phyloP scores from a whole-genome alignment of 148 eudicot species.

The Fagopyrum esculentum region DNA sequence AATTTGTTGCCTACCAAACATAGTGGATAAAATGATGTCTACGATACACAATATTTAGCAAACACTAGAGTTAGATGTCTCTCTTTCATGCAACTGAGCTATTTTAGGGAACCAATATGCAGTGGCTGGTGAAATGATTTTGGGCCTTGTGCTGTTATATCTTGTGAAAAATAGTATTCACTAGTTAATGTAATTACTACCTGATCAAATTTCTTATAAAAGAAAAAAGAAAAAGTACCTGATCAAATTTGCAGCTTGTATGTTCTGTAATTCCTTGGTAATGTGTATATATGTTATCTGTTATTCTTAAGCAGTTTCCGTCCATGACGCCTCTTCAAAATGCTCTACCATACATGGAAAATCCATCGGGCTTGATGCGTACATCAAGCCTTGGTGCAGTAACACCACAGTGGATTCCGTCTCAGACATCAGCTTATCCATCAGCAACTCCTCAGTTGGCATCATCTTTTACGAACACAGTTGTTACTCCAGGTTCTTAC shows the following conservation, averaged over 20 bases:
- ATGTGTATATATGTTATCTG: not conserved
- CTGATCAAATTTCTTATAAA: too few species aligned
- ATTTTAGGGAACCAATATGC: too few species aligned
- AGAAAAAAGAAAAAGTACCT: not conserved
- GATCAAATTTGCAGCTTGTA: not conserved
- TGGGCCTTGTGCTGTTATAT: not conserved
- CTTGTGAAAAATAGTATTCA: not conserved
- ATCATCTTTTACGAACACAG: constrained; percentile 35
- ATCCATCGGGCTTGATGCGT: constrained; percentile 40
- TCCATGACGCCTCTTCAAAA: constrained; percentile 73
- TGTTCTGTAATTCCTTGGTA: not conserved
- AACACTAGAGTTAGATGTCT: not conserved
- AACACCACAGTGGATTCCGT: constrained; percentile 36
- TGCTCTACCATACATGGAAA: constrained; percentile 49
- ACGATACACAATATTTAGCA: not conserved
- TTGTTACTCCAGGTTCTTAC: constrained; percentile 33
- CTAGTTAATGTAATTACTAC: not conserved
- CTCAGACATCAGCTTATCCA: constrained; percentile 44
- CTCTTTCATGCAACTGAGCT: not conserved
- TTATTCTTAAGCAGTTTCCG: constrained; percentile 53
- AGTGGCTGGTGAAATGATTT: too few species aligned
- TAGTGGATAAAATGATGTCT: not conserved
- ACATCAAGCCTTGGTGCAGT: constrained; percentile 37
- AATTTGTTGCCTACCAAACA: not conserved
- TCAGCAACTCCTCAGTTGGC: constrained; percentile 38